Evolutionary conservation across 2,329 filamentous ascomycete species (phyloP).

Genomic region (Ophiostoma quercus): DNA sequence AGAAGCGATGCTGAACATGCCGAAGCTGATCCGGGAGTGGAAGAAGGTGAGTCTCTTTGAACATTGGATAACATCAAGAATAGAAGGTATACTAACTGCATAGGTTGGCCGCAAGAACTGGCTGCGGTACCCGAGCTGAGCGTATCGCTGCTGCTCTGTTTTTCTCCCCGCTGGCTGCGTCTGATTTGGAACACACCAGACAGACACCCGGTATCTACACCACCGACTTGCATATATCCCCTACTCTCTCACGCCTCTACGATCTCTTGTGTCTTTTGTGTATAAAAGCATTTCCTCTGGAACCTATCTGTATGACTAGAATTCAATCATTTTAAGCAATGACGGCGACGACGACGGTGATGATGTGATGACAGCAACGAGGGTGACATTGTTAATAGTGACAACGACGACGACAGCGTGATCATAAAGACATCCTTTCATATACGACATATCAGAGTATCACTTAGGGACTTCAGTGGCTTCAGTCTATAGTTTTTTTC

Average conservation of each 20-base stretch:
- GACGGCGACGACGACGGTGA: not conserved
- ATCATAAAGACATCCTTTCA: too few relatives aligned
- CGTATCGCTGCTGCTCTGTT: conserved; percentile 3
- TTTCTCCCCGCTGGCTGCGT: not conserved
- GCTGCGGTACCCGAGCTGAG: conserved; percentile 55
- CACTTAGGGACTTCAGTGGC: not conserved
- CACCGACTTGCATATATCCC: not conserved
- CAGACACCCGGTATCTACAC: not conserved
- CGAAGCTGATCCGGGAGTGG: conserved; percentile 84
- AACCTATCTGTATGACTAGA: conserved; percentile 13
- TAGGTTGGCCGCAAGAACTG: conserved; percentile 53
- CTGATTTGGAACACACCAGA: not conserved
- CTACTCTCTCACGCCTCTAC: conserved; percentile 11
- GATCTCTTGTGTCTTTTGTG: conserved; percentile 10
- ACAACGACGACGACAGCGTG: not conserved
- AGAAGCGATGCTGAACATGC: conserved; percentile 93
- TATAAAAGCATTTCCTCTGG: conserved; percentile 2
- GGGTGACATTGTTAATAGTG: not conserved
- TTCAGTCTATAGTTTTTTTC: conserved; percentile 12
- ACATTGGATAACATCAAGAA: too few relatives aligned
- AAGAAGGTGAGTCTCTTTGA: conserved; percentile 55
- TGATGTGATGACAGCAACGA: not conserved
- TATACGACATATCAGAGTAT: too few relatives aligned
- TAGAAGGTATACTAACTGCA: not conserved
- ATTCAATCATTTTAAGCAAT: not conserved